Conservation (phyloP, 2,329 filamentous ascomycete genomes). For the Nectriaceae sp. region DNA sequence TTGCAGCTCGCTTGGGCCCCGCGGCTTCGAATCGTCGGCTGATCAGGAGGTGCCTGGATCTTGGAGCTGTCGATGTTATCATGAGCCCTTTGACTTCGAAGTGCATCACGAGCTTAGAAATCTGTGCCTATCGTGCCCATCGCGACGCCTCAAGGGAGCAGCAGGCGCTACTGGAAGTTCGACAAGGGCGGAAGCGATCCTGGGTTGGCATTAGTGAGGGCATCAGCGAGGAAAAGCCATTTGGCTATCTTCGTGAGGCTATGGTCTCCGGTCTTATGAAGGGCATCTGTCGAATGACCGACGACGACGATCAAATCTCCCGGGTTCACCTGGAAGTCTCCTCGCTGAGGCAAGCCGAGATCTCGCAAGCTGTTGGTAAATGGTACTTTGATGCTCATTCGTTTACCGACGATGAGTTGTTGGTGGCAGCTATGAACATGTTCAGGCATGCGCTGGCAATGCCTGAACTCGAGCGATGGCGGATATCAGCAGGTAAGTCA, state of each 20-base stretch:
- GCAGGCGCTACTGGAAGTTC: conserved; percentile 69
- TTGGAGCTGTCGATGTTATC: conserved; percentile 84
- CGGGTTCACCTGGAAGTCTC: conserved; percentile 69
- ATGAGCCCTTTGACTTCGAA: conserved; percentile 75
- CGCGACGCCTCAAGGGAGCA: conserved; percentile 76
- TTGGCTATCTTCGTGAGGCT: conserved; percentile 84
- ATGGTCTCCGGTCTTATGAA: conserved; percentile 94
- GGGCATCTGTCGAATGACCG: conserved; percentile 75
- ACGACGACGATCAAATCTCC: conserved; percentile 63
- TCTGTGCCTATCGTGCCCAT: conserved; percentile 82
- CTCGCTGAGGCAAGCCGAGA: conserved; percentile 62
- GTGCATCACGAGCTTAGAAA: conserved; percentile 72
- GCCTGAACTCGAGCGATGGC: conserved; percentile 80
- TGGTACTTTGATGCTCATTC: conserved; percentile 93
- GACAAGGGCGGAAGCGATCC: conserved; percentile 78
- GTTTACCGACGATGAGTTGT: conserved; percentile 85
- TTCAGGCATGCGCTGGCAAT: conserved; percentile 83
- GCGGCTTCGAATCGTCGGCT: conserved; percentile 39
- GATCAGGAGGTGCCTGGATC: conserved; percentile 76
- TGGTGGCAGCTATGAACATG: conserved; percentile 84
- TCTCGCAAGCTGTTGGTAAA: conserved; percentile 70
- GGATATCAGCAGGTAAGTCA: conserved; percentile 71
- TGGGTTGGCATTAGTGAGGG: conserved; percentile 91
- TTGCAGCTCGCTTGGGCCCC: conserved; percentile 23
- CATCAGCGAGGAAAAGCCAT: conserved; percentile 80